Conservation (phyloP, 768 basidiomycete species). For the Suillus bovinus region DNA sequence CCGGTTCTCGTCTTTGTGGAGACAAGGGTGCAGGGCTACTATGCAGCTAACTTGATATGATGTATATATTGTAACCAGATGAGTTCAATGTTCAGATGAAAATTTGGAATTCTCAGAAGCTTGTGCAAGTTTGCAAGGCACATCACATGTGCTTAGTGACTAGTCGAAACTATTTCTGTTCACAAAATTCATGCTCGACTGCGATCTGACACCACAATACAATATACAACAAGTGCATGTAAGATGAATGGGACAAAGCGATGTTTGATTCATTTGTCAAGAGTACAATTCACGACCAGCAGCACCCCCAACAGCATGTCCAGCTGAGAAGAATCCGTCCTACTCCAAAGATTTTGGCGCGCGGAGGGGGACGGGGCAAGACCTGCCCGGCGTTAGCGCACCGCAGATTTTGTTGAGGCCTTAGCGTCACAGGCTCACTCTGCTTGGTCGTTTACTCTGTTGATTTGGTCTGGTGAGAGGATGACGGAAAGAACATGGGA, state of each 20-base stretch:
- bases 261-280: slow-evolving; percentile 14
- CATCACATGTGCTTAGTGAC: background rate
- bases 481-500: background rate
- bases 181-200: background rate
- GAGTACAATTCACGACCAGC: slow-evolving; percentile 10
- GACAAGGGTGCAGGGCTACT: background rate
- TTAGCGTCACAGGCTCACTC: slow-evolving; percentile 30
- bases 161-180: background rate
- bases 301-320: slow-evolving; percentile 10
- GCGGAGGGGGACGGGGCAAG: slow-evolving; percentile 6
- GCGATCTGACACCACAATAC: background rate
- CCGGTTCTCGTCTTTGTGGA: background rate
- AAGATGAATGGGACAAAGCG: slow-evolving; percentile 7
- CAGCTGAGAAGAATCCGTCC: slow-evolving; percentile 8
- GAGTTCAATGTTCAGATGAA: background rate
- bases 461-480: slow-evolving; percentile 5
- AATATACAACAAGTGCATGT: background rate
- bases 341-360: slow-evolving; percentile 6
- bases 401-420: slow-evolving; percentile 5
- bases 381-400: slow-evolving; percentile 8
- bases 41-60: too few relatives aligned
- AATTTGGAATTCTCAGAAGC: background rate
- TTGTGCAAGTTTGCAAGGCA: background rate
- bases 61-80: too few relatives aligned
- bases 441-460: slow-evolving; percentile 38